Evolutionary conservation across 345 rosid genomes (phyloP).

Genomic region (Linum tenue): DNA sequence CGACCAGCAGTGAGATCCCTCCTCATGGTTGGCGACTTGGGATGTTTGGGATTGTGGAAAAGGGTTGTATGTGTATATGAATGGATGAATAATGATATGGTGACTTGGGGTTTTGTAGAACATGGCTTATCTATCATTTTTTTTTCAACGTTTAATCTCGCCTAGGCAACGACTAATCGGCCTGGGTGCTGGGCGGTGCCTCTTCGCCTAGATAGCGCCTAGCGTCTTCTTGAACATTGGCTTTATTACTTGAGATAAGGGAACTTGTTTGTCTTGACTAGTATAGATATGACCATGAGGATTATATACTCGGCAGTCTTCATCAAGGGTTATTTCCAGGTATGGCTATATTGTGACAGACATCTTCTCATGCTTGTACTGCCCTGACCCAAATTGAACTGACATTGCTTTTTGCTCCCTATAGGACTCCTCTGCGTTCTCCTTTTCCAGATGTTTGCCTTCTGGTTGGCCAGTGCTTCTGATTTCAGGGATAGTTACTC

Average conservation of each 20-base stretch:
- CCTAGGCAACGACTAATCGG: too few species aligned
- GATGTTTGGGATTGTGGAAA: too few species aligned
- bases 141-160: too few species aligned
- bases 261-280: constrained; percentile 37
- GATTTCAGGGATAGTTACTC: constrained; percentile 46
- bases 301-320: constrained; percentile 52
- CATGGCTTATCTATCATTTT: too few species aligned
- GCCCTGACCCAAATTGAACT: constrained; percentile 3
- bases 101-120: too few species aligned
- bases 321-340: constrained; percentile 74
- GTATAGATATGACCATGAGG: constrained; percentile 69
- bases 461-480: constrained; percentile 57
- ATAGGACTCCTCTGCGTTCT: constrained; percentile 57
- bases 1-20: too few species aligned
- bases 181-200: too few species aligned
- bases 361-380: constrained; percentile 3
- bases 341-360: constrained; percentile 15
- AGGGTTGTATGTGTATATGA: too few species aligned
- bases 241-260: background rate
- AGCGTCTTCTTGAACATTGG: too few species aligned
- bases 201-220: too few species aligned
- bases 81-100: too few species aligned
- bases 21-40: too few species aligned
- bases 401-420: background rate
- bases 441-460: constrained; percentile 58